A percentile compares a stretch with the other conserved stretches of the same genome.
Evolutionary conservation across 2,329 filamentous ascomycete genomes (phyloP).

Genomic region (Botrytis squamosa): DNA sequence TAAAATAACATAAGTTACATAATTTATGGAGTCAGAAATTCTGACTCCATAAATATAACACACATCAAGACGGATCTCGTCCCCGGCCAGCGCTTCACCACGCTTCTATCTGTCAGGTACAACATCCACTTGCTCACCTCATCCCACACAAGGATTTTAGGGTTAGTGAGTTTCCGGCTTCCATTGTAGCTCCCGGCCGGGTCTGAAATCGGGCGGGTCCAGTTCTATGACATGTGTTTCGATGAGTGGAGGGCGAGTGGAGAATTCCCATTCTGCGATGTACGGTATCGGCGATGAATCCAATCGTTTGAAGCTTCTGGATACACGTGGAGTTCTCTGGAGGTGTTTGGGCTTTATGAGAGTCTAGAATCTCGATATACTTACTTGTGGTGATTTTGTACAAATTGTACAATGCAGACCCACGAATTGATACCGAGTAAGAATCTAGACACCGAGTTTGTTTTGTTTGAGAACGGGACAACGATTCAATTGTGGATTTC

Average conservation of each 20-base stretch:
- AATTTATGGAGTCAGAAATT: neutral
- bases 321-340: slow-evolving; percentile 6
- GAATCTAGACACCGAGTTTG: slow-evolving; percentile 5
- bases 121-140: slow-evolving; percentile 8
- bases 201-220: slow-evolving; percentile 12
- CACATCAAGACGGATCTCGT: slow-evolving; percentile 8
- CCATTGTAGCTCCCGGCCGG: neutral
- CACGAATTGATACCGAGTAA: neutral
- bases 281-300: neutral
- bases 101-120: slow-evolving; percentile 17
- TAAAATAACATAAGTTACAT: neutral
- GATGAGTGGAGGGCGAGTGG: slow-evolving; percentile 5
- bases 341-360: neutral
- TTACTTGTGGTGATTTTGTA: neutral
- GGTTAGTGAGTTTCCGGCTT: neutral
- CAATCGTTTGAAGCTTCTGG: neutral
- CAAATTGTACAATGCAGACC: neutral
- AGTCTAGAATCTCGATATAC: neutral
- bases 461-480: slow-evolving; percentile 5
- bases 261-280: neutral
- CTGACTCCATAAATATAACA: slow-evolving; percentile 14
- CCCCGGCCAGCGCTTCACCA: slow-evolving; percentile 15
- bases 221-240: slow-evolving; percentile 6
- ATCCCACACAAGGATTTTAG: neutral
- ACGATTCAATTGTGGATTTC: neutral